Percentiles rank a stretch among this genome's conserved stretches.
Conservation (phyloP, 169 alveolate species). For the Babesia sp. region DNA sequence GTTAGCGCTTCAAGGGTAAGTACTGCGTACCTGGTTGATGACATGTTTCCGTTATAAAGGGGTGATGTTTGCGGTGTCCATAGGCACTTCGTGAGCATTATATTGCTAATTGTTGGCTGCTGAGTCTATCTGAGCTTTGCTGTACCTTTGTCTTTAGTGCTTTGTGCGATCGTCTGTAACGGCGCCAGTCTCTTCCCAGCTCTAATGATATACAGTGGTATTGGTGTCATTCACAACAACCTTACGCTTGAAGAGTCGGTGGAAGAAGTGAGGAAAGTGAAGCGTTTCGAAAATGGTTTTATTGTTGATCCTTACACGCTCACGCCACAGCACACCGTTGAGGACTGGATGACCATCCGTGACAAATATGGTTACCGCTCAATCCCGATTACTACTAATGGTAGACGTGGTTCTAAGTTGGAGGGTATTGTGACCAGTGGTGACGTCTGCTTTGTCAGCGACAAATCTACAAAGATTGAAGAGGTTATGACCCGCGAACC, state of each 20-base stretch:
- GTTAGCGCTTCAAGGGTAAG: conserved; percentile 86
- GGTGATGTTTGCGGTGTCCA: not conserved
- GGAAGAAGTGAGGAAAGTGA: conserved; percentile 84
- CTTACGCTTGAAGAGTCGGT: conserved; percentile 81
- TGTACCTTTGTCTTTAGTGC: too few species aligned
- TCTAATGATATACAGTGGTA: conserved; percentile 4
- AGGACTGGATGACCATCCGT: conserved; percentile 75
- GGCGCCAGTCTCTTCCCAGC: not conserved
- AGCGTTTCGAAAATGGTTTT: conserved; percentile 89
- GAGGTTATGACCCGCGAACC: conserved; percentile 85
- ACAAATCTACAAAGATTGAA: conserved; percentile 73
- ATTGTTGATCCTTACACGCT: conserved; percentile 84
- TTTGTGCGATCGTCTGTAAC: too few species aligned
- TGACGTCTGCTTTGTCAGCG: conserved; percentile 84
- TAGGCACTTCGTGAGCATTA: not conserved
- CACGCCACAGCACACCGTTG: conserved; percentile 82
- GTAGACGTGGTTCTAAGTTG: conserved; percentile 84
- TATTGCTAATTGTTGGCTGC: too few species aligned
- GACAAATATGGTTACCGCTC: conserved; percentile 75
- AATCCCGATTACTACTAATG: conserved; percentile 86
- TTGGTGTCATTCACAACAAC: conserved; percentile 91
- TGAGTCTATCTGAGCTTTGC: too few species aligned
- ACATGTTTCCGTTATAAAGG: not conserved
- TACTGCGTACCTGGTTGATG: too few species aligned
- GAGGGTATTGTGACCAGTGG: conserved; percentile 86